These are phyloP conservation scores for Oenanthe sinensis DNA, from an alignment of 129 eudicot genomes.

Conservation along the genomic window DNA sequence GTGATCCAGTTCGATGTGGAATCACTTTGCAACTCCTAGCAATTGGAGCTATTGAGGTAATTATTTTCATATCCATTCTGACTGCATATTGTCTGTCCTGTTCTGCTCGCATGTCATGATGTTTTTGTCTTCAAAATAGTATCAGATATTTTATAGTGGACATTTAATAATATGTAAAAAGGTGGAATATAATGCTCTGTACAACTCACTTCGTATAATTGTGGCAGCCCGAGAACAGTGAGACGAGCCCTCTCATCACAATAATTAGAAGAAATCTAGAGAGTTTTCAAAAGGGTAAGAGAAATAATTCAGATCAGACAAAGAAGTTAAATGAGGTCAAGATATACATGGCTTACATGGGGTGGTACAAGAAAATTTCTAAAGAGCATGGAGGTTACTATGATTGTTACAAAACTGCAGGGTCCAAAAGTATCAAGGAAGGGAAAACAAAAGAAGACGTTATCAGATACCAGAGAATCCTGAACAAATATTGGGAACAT, in stretches of 20 bases:
- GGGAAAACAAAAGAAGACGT: conserved; percentile 5
- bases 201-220: background rate
- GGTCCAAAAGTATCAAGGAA: conserved; percentile 4
- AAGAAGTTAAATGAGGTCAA: conserved; percentile 36
- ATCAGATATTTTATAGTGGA: background rate
- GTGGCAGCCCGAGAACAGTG: conserved; percentile 3
- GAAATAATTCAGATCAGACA: conserved; percentile 11
- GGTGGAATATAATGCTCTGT: background rate
- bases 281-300: background rate
- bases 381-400: conserved; percentile 30
- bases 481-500: conserved; percentile 30
- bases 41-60: conserved; percentile 16
- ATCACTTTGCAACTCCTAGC: conserved; percentile 29
- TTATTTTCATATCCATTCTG: background rate
- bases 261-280: conserved; percentile 7
- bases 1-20: conserved; percentile 22
- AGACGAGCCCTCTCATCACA: conserved; percentile 12
- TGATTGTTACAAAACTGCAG: conserved; percentile 20
- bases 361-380: conserved; percentile 38
- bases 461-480: conserved; percentile 2
- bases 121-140: background rate
- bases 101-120: background rate
- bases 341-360: conserved; percentile 32
- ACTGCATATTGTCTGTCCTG: background rate
- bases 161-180: background rate